Conservation (phyloP, 1,284 basidiomycete genomes). For the Heterobasidion parviporum region DNA sequence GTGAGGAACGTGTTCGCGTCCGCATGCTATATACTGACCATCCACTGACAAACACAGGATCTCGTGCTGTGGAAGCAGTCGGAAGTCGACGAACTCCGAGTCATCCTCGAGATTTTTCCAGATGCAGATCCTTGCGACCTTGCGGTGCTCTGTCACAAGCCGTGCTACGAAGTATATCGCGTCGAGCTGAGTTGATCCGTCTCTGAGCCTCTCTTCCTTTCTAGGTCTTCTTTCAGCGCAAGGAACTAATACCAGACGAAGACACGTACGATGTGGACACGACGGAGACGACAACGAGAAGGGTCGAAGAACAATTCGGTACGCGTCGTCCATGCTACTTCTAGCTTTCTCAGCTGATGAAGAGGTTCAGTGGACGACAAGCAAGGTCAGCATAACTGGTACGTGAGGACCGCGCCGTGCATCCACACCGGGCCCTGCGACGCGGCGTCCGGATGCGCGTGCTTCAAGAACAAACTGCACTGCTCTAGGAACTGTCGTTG, state of each 20-base stretch:
- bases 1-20: too few relatives aligned
- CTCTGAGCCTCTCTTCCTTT: not conserved
- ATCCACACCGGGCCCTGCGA: constrained; percentile 32
- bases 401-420: constrained; percentile 26
- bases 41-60: not conserved
- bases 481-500: constrained; percentile 17
- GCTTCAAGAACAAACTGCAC: constrained; percentile 16
- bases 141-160: not conserved
- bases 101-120: not conserved
- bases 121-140: not conserved
- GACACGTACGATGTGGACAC: not conserved
- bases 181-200: not conserved
- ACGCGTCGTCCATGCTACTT: not conserved
- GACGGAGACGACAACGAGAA: not conserved
- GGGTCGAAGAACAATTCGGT: not conserved
- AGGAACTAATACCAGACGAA: not conserved
- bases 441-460: constrained; percentile 21
- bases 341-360: too few relatives aligned
- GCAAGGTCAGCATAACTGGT: not conserved
- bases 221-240: not conserved
- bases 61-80: not conserved
- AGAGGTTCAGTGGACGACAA: not conserved
- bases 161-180: not conserved
- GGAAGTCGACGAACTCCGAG: not conserved
- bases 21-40: not conserved